Conservation (phyloP, 176 grass and related monocot species). For the Raddia guianensis region DNA sequence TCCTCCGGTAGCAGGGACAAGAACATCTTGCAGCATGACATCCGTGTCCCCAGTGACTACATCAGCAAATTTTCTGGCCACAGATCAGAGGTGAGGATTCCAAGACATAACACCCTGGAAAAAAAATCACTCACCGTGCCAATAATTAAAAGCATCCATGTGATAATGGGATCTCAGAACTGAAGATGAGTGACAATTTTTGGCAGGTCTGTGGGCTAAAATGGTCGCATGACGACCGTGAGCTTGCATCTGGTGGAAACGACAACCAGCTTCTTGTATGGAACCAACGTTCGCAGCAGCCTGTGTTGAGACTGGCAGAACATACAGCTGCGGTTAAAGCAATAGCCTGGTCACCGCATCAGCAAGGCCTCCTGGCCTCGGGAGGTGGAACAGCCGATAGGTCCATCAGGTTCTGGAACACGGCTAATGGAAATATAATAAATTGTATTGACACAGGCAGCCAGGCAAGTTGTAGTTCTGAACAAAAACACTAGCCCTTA, state of each 20-base stretch:
- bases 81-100: slow-evolving; percentile 81
- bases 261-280: slow-evolving; percentile 96
- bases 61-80: slow-evolving; percentile 78
- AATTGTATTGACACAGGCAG: slow-evolving; percentile 95
- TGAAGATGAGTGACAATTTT: background rate
- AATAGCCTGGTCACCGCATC: slow-evolving; percentile 95
- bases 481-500: background rate
- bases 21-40: slow-evolving; percentile 88
- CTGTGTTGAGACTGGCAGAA: slow-evolving; percentile 71
- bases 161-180: background rate
- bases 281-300: slow-evolving; percentile 93
- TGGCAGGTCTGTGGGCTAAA: slow-evolving; percentile 89
- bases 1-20: slow-evolving; percentile 97
- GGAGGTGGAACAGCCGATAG: slow-evolving; percentile 95
- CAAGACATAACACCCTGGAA: background rate
- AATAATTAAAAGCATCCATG: background rate
- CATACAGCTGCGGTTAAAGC: slow-evolving; percentile 97
- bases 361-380: slow-evolving; percentile 87
- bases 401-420: slow-evolving; percentile 97
- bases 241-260: slow-evolving; percentile 97
- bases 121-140: slow-evolving; percentile 1
- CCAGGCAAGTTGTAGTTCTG: slow-evolving; percentile 60
- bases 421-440: slow-evolving; percentile 76
- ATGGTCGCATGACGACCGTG: slow-evolving; percentile 96
- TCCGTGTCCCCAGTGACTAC: slow-evolving; percentile 76